Base-by-base conservation (phyloP, 208 protist species). In the Trypanosomatidae sp. region DNA sequence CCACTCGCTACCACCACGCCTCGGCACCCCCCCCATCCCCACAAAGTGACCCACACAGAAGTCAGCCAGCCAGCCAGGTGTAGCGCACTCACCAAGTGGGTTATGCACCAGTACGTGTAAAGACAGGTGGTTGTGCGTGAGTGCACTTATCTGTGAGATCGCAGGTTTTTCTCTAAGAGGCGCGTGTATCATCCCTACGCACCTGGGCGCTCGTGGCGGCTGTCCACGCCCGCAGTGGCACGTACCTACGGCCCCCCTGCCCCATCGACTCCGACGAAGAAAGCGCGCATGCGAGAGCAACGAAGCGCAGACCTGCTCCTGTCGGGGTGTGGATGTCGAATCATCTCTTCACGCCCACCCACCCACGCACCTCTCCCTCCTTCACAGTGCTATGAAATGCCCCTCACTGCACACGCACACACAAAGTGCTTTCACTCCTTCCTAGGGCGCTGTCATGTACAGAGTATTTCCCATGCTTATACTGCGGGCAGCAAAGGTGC, bases 401-500 rank as follows among this genome's bases (percentile, higher is more conserved):
- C 25, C 3, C 17, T 68, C 28, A 53, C 22, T 3, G 25, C 13
- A 36, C n/a, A 44, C 58, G 17, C 41, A 55, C 12, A 53, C 10
- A 49, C 5, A 66, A 15, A 13, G 25, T 28, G 17, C 19, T 44
- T 28, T 17, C 12, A 10, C 19, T 30, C 10, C 47, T 44, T 44
- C 36, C n/a, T 60, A 36, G 19, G 39, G 4, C 30, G 33, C 44
- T 17, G 19, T 6, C 49, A 79, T 79, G 76, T 74, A 80, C 62
- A 74, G 56, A 30, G 72, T 80, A 0, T 77, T 76, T 28, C 77
- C 82, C 2, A 39, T 73, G 13, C 79, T 90, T 6, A 69, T 90
- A 28, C 60, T 59, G 12, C 75, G 79, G 22, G 86, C 86, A 9
- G 83, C 81, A 2, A 76, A 76, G 30, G 50, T 91, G 71, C 83